Evolutionary conservation across 148 eudicot species (phyloP).

Genomic region (Camellia sinensis): DNA sequence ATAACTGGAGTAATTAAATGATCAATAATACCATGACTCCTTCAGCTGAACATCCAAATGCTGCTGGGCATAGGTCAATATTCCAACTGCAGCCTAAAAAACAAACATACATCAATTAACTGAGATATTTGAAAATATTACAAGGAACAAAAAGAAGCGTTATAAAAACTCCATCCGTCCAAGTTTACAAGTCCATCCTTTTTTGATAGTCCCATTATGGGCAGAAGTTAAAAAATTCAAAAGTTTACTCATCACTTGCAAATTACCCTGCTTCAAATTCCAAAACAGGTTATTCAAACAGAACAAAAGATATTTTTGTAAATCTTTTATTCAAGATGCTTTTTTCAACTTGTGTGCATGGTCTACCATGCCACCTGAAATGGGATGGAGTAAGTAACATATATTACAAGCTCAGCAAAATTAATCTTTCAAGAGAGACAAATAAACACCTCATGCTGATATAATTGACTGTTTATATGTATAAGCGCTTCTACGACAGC

Average conservation of each 20-base stretch:
- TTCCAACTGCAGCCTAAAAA: conserved; percentile 92
- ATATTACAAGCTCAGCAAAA: background rate
- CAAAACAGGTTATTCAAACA: too few species aligned
- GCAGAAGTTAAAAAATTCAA: too few species aligned
- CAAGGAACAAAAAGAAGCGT: background rate
- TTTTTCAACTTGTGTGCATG: too few species aligned
- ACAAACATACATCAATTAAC: conserved; percentile 8
- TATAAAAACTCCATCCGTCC: background rate
- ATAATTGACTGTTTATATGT: conserved; percentile 94
- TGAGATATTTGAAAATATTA: background rate
- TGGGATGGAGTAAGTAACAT: background rate
- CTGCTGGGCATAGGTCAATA: conserved; percentile 92
- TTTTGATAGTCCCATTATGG: too few species aligned
- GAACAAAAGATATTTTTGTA: too few species aligned
- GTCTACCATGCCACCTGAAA: too few species aligned
- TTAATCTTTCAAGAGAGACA: background rate
- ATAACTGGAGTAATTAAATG: background rate
- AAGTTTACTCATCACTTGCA: too few species aligned
- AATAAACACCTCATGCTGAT: conserved; percentile 84
- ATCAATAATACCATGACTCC: conserved; percentile 73
- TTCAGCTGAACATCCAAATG: conserved; percentile 82
- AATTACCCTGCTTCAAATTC: too few species aligned
- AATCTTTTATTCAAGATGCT: too few species aligned
- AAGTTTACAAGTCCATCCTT: too few species aligned
- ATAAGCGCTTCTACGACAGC: conserved; percentile 95